These are phyloP conservation scores for Ambrosia hybrid DNA, from an alignment of 140 eudicot genomes.

Conservation along the genomic window DNA sequence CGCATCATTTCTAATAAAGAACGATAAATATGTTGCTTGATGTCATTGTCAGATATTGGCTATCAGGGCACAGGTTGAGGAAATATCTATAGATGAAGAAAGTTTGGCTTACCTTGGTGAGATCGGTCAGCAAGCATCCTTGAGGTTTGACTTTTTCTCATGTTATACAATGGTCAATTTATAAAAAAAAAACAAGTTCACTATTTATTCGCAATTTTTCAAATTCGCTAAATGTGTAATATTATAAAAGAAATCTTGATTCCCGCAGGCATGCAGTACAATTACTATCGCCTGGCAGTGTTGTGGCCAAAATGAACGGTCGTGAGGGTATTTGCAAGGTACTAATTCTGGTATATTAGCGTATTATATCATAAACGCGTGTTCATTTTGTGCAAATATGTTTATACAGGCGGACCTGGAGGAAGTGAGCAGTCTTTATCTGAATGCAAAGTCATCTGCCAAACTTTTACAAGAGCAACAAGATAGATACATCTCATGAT, in stretches of 20 bases:
- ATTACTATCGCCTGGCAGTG: conserved; percentile 81
- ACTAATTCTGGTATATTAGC: background rate
- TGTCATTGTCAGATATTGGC: conserved; percentile 72
- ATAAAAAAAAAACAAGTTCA: too few species aligned
- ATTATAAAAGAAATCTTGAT: background rate
- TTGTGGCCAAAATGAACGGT: conserved; percentile 89
- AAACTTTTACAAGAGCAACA: conserved; percentile 95
- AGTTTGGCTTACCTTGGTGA: conserved; percentile 91
- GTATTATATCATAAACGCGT: background rate
- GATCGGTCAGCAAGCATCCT: conserved; percentile 85
- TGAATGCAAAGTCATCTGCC: conserved; percentile 92
- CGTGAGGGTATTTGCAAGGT: conserved; percentile 96
- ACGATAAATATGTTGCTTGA: background rate
- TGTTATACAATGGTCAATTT: background rate
- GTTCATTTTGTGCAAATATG: background rate
- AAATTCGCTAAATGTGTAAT: too few species aligned
- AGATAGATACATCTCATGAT: conserved; percentile 82
- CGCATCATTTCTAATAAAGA: background rate
- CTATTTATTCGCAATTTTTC: too few species aligned
- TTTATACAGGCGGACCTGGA: conserved; percentile 76
- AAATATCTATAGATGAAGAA: conserved; percentile 77
- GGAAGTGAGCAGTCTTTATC: conserved; percentile 72
- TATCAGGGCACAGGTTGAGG: conserved; percentile 97
- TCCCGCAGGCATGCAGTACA: conserved; percentile 86
- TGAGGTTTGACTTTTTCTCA: conserved; percentile 49